These are phyloP conservation scores for Alliaria petiolata DNA, from an alignment of 345 rosid species.

Conservation along the genomic window DNA sequence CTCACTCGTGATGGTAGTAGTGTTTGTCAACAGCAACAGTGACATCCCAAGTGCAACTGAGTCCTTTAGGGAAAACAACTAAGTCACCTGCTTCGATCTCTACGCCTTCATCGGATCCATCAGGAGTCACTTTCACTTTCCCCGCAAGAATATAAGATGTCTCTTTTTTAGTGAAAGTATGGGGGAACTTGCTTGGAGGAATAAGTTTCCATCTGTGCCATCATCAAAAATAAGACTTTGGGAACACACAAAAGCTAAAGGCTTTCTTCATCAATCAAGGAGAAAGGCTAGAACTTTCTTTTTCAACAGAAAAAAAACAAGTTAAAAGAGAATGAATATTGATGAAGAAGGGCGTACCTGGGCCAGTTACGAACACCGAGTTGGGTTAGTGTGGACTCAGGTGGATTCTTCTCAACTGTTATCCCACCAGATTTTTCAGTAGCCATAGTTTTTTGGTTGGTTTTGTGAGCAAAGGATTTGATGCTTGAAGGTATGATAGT, in stretches of 20 bases:
- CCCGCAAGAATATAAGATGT: slow-evolving; percentile 71
- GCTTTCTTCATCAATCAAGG: not conserved
- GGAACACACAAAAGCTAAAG: no score
- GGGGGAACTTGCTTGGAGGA: slow-evolving; percentile 83
- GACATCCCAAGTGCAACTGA: slow-evolving; percentile 95
- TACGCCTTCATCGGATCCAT: slow-evolving; percentile 56
- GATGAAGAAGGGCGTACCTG: slow-evolving; percentile 40
- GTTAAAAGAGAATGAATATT: no score
- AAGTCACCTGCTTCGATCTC: slow-evolving; percentile 82
- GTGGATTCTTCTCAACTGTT: slow-evolving; percentile 60
- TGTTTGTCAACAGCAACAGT: slow-evolving; percentile 80
- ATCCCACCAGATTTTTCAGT: slow-evolving; percentile 69
- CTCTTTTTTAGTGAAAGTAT: slow-evolving; percentile 70
- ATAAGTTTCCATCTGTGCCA: slow-evolving; percentile 68
- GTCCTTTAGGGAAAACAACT: slow-evolving; percentile 80
- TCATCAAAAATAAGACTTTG: not conserved
- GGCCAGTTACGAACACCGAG: slow-evolving; percentile 82
- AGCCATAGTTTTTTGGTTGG: slow-evolving; percentile 27
- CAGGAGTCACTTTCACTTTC: slow-evolving; percentile 67
- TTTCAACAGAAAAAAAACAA: no score
- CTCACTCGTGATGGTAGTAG: slow-evolving; percentile 52
- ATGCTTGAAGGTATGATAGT: no score
- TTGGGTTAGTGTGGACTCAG: slow-evolving; percentile 63
- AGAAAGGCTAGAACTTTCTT: not conserved
- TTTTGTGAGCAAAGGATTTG: not conserved